Conservation (phyloP, 257 asterid species). For the Salvia hispanica region DNA sequence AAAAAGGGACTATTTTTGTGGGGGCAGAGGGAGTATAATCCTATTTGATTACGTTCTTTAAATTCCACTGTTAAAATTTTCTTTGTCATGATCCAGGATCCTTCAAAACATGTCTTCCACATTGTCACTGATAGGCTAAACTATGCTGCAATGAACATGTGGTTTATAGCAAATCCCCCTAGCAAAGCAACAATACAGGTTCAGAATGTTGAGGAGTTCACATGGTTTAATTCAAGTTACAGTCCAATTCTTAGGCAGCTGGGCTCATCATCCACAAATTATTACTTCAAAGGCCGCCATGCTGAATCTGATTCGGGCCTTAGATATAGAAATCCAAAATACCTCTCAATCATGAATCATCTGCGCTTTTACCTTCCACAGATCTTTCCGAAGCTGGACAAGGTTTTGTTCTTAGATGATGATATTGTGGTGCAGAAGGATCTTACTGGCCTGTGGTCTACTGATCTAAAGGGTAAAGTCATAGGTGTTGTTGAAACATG, state of each 20-base stretch:
- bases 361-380: constrained; percentile 91
- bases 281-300: constrained; percentile 72
- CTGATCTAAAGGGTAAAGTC: constrained; percentile 76
- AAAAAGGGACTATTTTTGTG: too few species aligned
- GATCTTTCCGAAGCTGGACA: constrained; percentile 80
- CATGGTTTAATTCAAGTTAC: constrained; percentile 91
- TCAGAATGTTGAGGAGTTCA: constrained; percentile 80
- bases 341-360: constrained; percentile 94
- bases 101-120: constrained; percentile 81
- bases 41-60: too few species aligned
- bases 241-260: constrained; percentile 91
- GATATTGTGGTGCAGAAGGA: constrained; percentile 88
- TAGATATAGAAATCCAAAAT: constrained; percentile 87
- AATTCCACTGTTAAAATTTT: background rate
- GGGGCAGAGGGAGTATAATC: too few species aligned
- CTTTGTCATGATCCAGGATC: constrained; percentile 50
- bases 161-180: constrained; percentile 90
- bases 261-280: constrained; percentile 73
- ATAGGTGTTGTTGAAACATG: constrained; percentile 97
- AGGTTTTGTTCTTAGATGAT: constrained; percentile 88
- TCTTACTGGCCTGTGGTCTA: constrained; percentile 74
- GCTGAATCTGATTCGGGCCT: constrained; percentile 76
- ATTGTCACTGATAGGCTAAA: constrained; percentile 88
- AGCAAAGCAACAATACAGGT: constrained; percentile 69
- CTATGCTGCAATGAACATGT: constrained; percentile 93